Evolutionary conservation across 2,329 filamentous ascomycete genomes (phyloP).

Genomic region (Pyrenochaeta sp.): DNA sequence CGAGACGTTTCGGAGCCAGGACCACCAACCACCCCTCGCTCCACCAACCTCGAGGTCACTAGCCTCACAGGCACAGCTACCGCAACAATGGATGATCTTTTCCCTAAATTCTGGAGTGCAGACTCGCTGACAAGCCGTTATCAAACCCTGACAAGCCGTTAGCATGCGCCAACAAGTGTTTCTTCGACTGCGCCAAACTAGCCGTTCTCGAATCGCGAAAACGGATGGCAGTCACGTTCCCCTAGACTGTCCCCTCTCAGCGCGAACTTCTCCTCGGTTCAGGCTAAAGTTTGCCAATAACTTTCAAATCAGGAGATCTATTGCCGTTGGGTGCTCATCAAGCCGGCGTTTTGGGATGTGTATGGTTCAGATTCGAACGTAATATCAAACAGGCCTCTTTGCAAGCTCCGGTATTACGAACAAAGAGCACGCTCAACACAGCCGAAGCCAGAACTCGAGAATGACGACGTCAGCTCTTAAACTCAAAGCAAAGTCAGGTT

Average conservation of each 20-base stretch:
- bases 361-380: constrained; percentile 1
- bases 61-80: constrained; percentile 8
- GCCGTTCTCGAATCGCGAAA: neutral
- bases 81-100: constrained; percentile 12
- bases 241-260: neutral
- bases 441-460: neutral
- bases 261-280: neutral
- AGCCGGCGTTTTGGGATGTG: neutral
- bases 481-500: neutral
- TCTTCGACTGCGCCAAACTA: constrained; percentile 1
- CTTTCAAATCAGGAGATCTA: neutral
- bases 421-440: neutral
- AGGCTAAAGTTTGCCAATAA: neutral
- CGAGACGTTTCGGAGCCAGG: constrained; percentile 17
- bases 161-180: constrained; percentile 9
- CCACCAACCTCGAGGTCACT: neutral
- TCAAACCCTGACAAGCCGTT: constrained; percentile 10
- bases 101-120: constrained; percentile 16
- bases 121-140: constrained; percentile 16
- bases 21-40: constrained; percentile 2
- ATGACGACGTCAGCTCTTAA: neutral
- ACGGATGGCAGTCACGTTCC: neutral
- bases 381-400: constrained; percentile 4
- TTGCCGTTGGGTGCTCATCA: neutral
- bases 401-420: constrained; percentile 1